A percentile compares a stretch with the other conserved stretches of the same genome.
phyloP scores from a whole-genome alignment of 177 flowering plant genomes.

The Vitis hybrid region DNA sequence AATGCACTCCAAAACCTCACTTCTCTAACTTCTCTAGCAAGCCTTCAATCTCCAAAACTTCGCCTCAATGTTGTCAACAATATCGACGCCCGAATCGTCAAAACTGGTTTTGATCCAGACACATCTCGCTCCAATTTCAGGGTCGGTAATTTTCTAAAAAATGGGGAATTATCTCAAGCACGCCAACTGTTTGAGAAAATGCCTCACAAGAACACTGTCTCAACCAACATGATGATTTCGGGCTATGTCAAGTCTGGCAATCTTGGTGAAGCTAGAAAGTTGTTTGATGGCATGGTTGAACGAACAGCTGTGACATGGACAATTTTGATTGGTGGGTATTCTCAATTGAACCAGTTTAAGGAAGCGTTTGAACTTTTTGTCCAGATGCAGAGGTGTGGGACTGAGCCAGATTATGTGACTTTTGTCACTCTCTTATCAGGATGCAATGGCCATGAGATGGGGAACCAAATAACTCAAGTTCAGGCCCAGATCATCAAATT shows the following conservation, averaged over 20 bases:
- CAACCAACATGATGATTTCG: constrained; percentile 65
- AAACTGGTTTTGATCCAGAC: constrained; percentile 69
- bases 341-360: constrained; percentile 25
- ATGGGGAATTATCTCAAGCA: constrained; percentile 46
- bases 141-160: constrained; percentile 26
- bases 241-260: constrained; percentile 64
- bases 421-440: constrained; percentile 60
- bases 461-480: constrained; percentile 48
- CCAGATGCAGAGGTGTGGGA: constrained; percentile 51
- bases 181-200: constrained; percentile 70
- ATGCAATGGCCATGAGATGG: constrained; percentile 28
- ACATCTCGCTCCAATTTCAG: constrained; percentile 53
- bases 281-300: constrained; percentile 50
- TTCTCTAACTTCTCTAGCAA: constrained; percentile 5
- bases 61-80: neutral
- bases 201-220: constrained; percentile 59
- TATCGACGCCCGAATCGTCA: constrained; percentile 61
- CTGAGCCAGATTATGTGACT: constrained; percentile 62
- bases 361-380: constrained; percentile 57
- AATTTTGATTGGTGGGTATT: constrained; percentile 70
- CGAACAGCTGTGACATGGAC: constrained; percentile 77
- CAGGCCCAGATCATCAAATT: constrained; percentile 55
- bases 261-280: constrained; percentile 44
- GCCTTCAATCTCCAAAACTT: constrained; percentile 9
- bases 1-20: constrained; percentile 13